Conservation (phyloP, 2,329 filamentous ascomycete species). For the Fusarium protoensiforme region DNA sequence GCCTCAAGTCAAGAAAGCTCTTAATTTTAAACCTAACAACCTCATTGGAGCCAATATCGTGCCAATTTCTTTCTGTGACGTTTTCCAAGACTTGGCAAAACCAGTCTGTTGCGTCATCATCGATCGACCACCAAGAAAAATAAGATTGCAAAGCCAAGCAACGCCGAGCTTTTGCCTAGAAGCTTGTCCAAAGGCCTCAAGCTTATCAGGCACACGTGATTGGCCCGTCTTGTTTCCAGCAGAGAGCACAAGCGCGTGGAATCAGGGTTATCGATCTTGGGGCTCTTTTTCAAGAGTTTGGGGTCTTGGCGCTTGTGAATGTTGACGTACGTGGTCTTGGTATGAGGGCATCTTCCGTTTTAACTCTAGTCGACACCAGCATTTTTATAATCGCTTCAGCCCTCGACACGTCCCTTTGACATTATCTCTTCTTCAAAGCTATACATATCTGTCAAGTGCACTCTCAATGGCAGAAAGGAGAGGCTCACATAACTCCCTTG, state of each 20-base stretch:
- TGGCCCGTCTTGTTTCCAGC: neutral
- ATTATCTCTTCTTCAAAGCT: too few species aligned
- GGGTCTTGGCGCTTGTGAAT: neutral
- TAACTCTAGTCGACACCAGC: neutral
- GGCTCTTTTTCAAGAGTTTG: neutral
- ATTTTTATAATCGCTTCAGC: neutral
- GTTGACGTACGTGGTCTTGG: neutral
- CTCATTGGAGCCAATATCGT: neutral
- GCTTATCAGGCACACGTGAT: neutral
- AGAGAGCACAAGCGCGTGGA: neutral
- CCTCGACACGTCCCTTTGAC: neutral
- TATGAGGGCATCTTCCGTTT: neutral
- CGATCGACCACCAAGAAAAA: neutral
- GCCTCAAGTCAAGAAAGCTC: neutral
- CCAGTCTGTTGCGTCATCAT: neutral
- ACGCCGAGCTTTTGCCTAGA: slow-evolving; percentile 4
- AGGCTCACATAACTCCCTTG: slow-evolving; percentile 11
- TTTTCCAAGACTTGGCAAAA: neutral
- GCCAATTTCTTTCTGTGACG: neutral
- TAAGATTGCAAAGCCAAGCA: neutral
- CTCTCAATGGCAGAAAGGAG: neutral
- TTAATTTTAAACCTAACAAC: neutral
- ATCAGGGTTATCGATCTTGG: neutral
- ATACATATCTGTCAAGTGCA: neutral
- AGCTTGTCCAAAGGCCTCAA: neutral